Conservation (phyloP, 1,284 basidiomycete species). For the Papiliotrema laurentii region DNA sequence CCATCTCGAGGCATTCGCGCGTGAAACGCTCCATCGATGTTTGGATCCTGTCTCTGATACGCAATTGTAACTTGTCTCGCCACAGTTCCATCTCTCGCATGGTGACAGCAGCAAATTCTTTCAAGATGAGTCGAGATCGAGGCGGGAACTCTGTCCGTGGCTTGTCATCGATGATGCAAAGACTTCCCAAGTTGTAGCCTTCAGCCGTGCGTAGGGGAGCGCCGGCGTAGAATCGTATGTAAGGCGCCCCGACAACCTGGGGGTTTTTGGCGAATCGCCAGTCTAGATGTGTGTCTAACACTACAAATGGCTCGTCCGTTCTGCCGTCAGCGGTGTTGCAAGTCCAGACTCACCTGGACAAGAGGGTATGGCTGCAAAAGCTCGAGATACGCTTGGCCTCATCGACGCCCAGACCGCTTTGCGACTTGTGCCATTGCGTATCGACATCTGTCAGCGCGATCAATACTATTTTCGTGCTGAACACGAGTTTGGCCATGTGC, state of each 20-base stretch:
- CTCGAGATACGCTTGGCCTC: constrained; percentile 62
- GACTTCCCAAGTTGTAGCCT: constrained; percentile 82
- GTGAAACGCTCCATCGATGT: constrained; percentile 95
- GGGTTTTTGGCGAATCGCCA: constrained; percentile 81
- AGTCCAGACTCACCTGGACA: constrained; percentile 61
- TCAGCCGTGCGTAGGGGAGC: constrained; percentile 83
- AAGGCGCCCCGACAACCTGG: constrained; percentile 61
- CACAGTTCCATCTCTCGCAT: constrained; percentile 95
- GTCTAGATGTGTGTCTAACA: constrained; percentile 72
- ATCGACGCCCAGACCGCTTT: constrained; percentile 61
- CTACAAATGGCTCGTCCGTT: constrained; percentile 79
- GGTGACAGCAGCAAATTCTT: constrained; percentile 88
- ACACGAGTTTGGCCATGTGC: constrained; percentile 83
- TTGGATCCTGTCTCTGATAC: constrained; percentile 86
- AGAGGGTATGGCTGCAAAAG: constrained; percentile 75
- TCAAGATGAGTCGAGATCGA: constrained; percentile 81
- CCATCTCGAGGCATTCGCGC: constrained; percentile 88
- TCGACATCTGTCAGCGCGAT: constrained; percentile 77
- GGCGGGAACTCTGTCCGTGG: constrained; percentile 82
- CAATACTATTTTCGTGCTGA: constrained; percentile 78
- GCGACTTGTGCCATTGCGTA: constrained; percentile 81
- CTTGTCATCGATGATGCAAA: constrained; percentile 80
- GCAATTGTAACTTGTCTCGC: constrained; percentile 90
- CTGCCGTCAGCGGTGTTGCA: constrained; percentile 45
- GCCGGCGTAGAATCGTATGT: constrained; percentile 85